Conservation (phyloP, 2,329 filamentous ascomycete genomes). For the Exophiala phaeomuriformis region DNA sequence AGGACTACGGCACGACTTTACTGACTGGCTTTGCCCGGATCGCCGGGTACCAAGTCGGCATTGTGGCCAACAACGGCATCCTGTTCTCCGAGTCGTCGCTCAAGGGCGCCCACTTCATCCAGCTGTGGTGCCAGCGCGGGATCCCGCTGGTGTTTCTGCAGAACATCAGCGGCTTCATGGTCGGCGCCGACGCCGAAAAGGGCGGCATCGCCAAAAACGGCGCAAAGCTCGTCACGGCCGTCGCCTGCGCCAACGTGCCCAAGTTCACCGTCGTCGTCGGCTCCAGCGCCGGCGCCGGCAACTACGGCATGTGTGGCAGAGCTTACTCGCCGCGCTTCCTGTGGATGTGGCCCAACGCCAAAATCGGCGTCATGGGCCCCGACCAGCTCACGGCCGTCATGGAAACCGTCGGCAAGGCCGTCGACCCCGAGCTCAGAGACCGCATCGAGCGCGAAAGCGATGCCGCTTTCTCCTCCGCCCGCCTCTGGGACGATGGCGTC, state of each 20-base stretch:
- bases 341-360: slow-evolving; percentile 98
- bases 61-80: slow-evolving; percentile 93
- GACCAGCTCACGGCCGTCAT: slow-evolving; percentile 90
- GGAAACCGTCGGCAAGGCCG: slow-evolving; percentile 81
- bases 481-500: slow-evolving; percentile 84
- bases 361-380: slow-evolving; percentile 89
- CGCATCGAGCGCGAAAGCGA: slow-evolving; percentile 88
- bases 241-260: slow-evolving; percentile 86
- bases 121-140: slow-evolving; percentile 82
- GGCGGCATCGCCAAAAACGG: slow-evolving; percentile 97
- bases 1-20: slow-evolving; percentile 77
- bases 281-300: slow-evolving; percentile 84
- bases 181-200: slow-evolving; percentile 81
- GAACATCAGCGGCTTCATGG: slow-evolving; percentile 98
- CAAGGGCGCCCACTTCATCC: slow-evolving; percentile 95
- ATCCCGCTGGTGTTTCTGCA: slow-evolving; percentile 90
- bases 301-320: slow-evolving; percentile 95
- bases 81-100: slow-evolving; percentile 81
- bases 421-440: slow-evolving; percentile 70
- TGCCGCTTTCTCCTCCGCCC: slow-evolving; percentile 76
- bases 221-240: slow-evolving; percentile 91
- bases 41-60: slow-evolving; percentile 82
- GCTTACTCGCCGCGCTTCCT: slow-evolving; percentile 87
- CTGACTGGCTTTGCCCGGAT: slow-evolving; percentile 88
- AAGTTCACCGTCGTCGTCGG: slow-evolving; percentile 98